Evolutionary conservation across 257 asterid genomes (phyloP).

Genomic region (Fraxinus anomala): DNA sequence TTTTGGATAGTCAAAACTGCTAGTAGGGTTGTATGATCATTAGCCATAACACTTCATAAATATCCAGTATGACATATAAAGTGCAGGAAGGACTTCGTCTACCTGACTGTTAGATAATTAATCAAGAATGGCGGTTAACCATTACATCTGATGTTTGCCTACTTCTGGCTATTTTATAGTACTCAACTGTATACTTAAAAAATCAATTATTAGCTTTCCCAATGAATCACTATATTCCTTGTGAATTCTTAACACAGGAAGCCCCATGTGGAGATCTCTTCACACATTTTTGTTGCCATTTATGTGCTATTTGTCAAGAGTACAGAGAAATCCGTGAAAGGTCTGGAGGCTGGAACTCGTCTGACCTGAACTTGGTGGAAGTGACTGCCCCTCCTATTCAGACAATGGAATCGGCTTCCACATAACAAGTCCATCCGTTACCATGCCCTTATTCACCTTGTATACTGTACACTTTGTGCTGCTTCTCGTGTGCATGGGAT

Average conservation of each 20-base stretch:
- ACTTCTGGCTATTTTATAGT: too few species aligned
- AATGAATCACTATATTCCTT: neutral
- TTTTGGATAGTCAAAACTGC: neutral
- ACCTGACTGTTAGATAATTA: neutral
- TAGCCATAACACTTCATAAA: neutral
- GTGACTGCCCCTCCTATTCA: constrained; percentile 75
- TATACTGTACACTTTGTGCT: constrained; percentile 9
- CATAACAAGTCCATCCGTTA: constrained; percentile 28
- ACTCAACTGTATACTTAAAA: neutral
- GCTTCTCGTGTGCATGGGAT: neutral
- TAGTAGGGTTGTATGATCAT: neutral
- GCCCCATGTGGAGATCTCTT: constrained; percentile 89
- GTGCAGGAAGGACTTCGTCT: neutral
- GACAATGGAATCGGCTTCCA: constrained; percentile 62
- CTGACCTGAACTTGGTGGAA: constrained; percentile 47
- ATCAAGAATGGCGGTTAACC: neutral
- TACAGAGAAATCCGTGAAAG: constrained; percentile 86
- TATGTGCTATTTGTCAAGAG: constrained; percentile 92
- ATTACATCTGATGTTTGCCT: neutral
- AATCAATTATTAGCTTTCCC: neutral
- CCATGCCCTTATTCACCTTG: constrained; percentile 18
- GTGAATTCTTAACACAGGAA: constrained; percentile 49
- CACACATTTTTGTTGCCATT: constrained; percentile 86
- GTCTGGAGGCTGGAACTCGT: constrained; percentile 42
- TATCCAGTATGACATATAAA: neutral